phyloP scores from a whole-genome alignment of 495 filamentous ascomycete genomes.

The Aspergillus avenaceus region DNA sequence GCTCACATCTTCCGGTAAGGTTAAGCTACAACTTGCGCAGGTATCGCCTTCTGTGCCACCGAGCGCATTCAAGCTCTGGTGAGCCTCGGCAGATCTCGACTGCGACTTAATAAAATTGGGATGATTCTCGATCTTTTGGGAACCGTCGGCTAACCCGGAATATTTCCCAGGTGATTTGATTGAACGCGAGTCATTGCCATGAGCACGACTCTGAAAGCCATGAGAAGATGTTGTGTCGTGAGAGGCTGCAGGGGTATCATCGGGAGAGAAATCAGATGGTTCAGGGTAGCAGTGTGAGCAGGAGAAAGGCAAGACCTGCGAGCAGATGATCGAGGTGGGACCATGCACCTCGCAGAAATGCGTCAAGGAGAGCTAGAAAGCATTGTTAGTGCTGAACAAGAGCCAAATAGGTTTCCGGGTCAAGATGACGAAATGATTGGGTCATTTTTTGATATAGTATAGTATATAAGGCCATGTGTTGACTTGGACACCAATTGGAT shows the following conservation, averaged over 20 bases:
- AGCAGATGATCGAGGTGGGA: constrained; percentile 92
- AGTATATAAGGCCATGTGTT: background rate
- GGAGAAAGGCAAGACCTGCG: constrained; percentile 75
- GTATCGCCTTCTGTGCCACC: constrained; percentile 42
- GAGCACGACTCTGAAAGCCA: constrained; percentile 14
- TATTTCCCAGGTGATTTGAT: constrained; percentile 12
- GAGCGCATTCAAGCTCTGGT: constrained; percentile 27
- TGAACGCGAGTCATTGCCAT: constrained; percentile 12
- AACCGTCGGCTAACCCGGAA: constrained; percentile 17
- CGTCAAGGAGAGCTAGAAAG: constrained; percentile 76
- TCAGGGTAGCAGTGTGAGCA: constrained; percentile 67
- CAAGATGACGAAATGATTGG: too few relatives aligned
- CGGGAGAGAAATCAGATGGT: constrained; percentile 25
- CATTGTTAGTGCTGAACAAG: constrained; percentile 1
- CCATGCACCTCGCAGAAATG: constrained; percentile 97
- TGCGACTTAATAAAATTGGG: constrained; percentile 38
- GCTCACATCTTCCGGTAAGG: constrained; percentile 51
- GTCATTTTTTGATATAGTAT: too few relatives aligned
- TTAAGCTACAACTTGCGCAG: constrained; percentile 57
- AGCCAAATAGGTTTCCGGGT: too few relatives aligned
- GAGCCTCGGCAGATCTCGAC: constrained; percentile 28
- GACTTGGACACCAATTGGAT: background rate
- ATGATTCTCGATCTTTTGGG: constrained; percentile 42
- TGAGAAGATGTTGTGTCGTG: constrained; percentile 23
- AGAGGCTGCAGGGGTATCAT: constrained; percentile 29